Percentiles rank a stretch among this genome's conserved stretches.
These are phyloP conservation scores for Silene noctiflora DNA, from an alignment of 179 eudicot genomes.

Conservation along the genomic window DNA sequence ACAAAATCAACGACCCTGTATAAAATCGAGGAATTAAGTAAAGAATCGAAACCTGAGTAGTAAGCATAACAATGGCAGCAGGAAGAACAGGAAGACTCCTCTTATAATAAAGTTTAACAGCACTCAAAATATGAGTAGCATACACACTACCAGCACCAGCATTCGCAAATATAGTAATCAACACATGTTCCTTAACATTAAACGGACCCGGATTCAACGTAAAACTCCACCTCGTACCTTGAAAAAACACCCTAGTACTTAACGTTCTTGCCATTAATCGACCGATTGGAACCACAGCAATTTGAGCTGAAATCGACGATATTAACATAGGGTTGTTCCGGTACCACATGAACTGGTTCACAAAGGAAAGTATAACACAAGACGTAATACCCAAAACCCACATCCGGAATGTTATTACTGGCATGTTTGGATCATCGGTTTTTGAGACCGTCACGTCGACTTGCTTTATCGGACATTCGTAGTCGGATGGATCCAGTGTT, in stretches of 20 bases:
- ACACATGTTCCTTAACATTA: slow-evolving; percentile 70
- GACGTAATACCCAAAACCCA: slow-evolving; percentile 62
- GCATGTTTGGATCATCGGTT: slow-evolving; percentile 64
- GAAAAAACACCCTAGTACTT: slow-evolving; percentile 39
- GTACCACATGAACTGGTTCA: slow-evolving; percentile 86
- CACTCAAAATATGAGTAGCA: slow-evolving; percentile 66
- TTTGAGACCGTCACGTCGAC: slow-evolving; percentile 59
- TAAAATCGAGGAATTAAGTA: neutral
- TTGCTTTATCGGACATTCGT: slow-evolving; percentile 26
- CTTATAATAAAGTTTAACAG: slow-evolving; percentile 66
- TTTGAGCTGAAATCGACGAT: slow-evolving; percentile 52
- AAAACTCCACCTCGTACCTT: slow-evolving; percentile 43
- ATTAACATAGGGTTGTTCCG: slow-evolving; percentile 50
- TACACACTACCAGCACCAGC: slow-evolving; percentile 71
- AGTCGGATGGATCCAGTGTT: neutral
- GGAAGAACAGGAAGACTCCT: slow-evolving; percentile 50
- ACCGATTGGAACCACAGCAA: slow-evolving; percentile 73
- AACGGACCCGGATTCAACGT: slow-evolving; percentile 73
- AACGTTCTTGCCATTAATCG: slow-evolving; percentile 65
- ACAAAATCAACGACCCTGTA: neutral
- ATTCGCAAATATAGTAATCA: slow-evolving; percentile 76
- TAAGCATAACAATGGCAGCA: slow-evolving; percentile 62
- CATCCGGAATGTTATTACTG: slow-evolving; percentile 68
- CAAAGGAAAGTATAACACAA: slow-evolving; percentile 50
- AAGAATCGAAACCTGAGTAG: slow-evolving; percentile 58